Base-by-base conservation (phyloP, 2,329 filamentous ascomycete species). In the Arthrobotrys sinensis region DNA sequence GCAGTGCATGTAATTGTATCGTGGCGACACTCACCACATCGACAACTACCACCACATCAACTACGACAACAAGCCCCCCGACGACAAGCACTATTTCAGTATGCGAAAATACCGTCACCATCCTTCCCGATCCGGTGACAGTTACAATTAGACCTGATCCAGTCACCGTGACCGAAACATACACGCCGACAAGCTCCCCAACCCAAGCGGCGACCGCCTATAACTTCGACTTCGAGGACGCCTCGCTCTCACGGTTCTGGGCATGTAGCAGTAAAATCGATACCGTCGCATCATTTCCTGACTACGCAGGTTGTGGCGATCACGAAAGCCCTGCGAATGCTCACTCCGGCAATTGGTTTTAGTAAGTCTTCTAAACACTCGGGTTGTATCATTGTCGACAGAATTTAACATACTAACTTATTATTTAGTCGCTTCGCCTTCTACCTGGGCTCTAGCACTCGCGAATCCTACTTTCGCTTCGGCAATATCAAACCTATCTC, bases 1-100 rank as follows among this genome's bases (percentile, higher is more conserved):
- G 62, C n/a, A 75, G 70, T 14, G 50, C 60, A 24, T 75, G 70
- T 38, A 67, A 50, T 24, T 75, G 70, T 45, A 75, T 67, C 7
- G 63, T 75, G 6, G 52, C 45, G 19, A 67, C 63, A 11, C 3
- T 63, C 0, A 62, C 67, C 5, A 60, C 66, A 5, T 60, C 24
- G 24, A 52, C 14, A 16, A 66, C 62, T 32, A 57, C 69, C 6
- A 60, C 62, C 8, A 64, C 52, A 12, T 24, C 48, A 11, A 50
- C 52, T 8, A 62, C 53, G 10, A 43, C 43, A 12, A 8, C 67
- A n/a, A 38, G n/a, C 7, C 5, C 5, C 19, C 24, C 2, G 4
- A 48, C 62, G 5, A 24, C 62, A 21, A 52, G 62, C 21, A 50
- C 45, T 6, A 10, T 10, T 21, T 57, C 52, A 14, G 19, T 28